Evolutionary conservation across 2,329 filamentous ascomycete species (phyloP).

Genomic region (Xylariomycetidae sp.): DNA sequence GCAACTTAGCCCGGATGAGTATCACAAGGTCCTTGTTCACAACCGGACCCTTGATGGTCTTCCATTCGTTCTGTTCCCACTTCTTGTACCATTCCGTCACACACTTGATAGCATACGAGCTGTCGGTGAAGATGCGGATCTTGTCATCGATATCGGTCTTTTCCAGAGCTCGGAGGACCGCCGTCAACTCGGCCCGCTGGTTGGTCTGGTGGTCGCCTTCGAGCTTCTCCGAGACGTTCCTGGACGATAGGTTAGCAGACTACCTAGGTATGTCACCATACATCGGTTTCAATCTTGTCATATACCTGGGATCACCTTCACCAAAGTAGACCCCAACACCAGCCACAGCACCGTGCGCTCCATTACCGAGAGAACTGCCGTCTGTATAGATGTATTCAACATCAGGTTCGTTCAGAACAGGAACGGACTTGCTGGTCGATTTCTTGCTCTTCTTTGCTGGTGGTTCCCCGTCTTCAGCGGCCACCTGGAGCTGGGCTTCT

Average conservation of each 20-base stretch:
- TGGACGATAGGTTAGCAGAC: slow-evolving; percentile 21
- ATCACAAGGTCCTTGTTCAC: slow-evolving; percentile 84
- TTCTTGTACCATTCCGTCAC: slow-evolving; percentile 75
- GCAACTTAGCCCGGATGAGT: slow-evolving; percentile 65
- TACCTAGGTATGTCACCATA: neutral
- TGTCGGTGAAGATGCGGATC: slow-evolving; percentile 81
- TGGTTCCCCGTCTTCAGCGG: slow-evolving; percentile 37
- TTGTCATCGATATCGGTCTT: slow-evolving; percentile 62
- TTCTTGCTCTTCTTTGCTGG: slow-evolving; percentile 31
- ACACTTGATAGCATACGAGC: slow-evolving; percentile 85
- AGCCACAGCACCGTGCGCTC: slow-evolving; percentile 47
- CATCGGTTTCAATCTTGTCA: neutral
- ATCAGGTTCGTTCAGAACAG: slow-evolving; percentile 19
- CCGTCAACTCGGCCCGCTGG: slow-evolving; percentile 90
- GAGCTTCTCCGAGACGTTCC: slow-evolving; percentile 71
- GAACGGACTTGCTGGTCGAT: slow-evolving; percentile 6
- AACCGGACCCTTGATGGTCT: slow-evolving; percentile 66
- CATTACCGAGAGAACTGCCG: slow-evolving; percentile 57
- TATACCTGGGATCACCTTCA: slow-evolving; percentile 46
- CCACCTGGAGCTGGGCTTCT: slow-evolving; percentile 36
- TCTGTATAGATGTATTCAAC: slow-evolving; percentile 55
- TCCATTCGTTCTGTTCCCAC: slow-evolving; percentile 77
- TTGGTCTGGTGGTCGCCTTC: slow-evolving; percentile 78
- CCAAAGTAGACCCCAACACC: slow-evolving; percentile 64
- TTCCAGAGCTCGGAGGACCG: slow-evolving; percentile 78